phyloP scores from a whole-genome alignment of 2,329 filamentous ascomycete genomes.

The Trichoderma afroharzianum region DNA sequence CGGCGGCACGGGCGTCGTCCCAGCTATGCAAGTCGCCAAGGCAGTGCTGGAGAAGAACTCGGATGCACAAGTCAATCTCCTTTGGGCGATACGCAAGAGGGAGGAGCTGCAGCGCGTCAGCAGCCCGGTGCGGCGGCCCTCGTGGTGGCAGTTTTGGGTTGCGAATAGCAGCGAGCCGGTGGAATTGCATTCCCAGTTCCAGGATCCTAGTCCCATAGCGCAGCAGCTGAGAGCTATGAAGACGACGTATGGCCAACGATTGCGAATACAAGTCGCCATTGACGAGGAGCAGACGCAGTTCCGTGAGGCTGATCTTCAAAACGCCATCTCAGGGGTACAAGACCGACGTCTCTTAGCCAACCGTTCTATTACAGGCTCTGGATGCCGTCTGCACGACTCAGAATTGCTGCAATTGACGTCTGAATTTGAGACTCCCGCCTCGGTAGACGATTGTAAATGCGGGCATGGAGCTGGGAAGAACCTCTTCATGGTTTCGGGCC shows the following conservation, averaged over 20 bases:
- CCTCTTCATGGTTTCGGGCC: constrained; percentile 81
- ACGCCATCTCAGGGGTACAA: constrained; percentile 24
- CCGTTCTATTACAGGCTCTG: neutral
- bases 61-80: constrained; percentile 54
- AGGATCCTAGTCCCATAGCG: constrained; percentile 49
- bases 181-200: constrained; percentile 18
- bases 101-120: constrained; percentile 42
- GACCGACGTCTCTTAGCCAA: neutral
- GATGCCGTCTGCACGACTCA: constrained; percentile 32
- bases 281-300: constrained; percentile 75
- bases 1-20: constrained; percentile 88
- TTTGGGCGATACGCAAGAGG: constrained; percentile 74
- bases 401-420: constrained; percentile 28
- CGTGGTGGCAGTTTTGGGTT: constrained; percentile 27
- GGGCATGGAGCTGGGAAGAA: constrained; percentile 45
- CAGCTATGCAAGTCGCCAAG: constrained; percentile 76
- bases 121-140: constrained; percentile 13
- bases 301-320: constrained; percentile 45
- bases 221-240: constrained; percentile 62
- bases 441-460: constrained; percentile 26
- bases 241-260: constrained; percentile 47
- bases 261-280: constrained; percentile 72
- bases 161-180: constrained; percentile 23
- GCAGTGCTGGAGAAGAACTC: constrained; percentile 48
- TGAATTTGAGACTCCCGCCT: constrained; percentile 30